phyloP scores from a whole-genome alignment of 345 rosid species.

The Bruguiera sexangula region DNA sequence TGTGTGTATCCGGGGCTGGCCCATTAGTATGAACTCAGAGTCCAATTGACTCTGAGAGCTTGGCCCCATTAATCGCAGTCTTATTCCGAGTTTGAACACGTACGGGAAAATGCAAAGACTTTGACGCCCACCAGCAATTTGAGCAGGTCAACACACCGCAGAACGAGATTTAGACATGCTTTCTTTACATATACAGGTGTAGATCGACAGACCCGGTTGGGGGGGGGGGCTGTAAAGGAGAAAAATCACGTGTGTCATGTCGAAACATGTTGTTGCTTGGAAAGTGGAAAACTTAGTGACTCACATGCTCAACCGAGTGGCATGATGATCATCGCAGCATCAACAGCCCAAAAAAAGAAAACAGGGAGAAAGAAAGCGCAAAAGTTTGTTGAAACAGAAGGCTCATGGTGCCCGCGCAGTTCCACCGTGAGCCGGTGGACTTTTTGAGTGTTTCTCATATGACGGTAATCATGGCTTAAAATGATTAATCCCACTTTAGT shows the following conservation, averaged over 20 bases:
- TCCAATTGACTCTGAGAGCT: too few relatives aligned
- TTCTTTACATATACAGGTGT: too few relatives aligned
- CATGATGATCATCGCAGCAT: slow-evolving; percentile 6
- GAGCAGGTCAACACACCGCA: too few relatives aligned
- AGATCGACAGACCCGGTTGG: background rate
- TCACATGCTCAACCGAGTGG: slow-evolving; percentile 26
- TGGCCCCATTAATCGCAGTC: too few relatives aligned
- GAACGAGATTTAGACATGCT: too few relatives aligned
- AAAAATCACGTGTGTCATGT: slow-evolving; percentile 30
- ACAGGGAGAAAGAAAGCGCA: background rate
- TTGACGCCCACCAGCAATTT: too few relatives aligned
- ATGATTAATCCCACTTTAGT: slow-evolving; percentile 8
- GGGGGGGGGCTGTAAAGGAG: slow-evolving; percentile 11
- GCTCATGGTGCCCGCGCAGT: background rate
- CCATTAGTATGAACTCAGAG: too few relatives aligned
- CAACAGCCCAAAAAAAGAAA: slow-evolving; percentile 6
- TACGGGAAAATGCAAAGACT: too few relatives aligned
- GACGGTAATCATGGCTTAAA: slow-evolving; percentile 25
- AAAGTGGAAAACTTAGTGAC: slow-evolving; percentile 25
- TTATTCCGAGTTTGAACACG: too few relatives aligned
- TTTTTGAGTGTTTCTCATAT: background rate
- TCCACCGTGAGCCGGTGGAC: slow-evolving; percentile 8
- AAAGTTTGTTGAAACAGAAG: background rate
- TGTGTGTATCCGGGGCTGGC: too few relatives aligned
- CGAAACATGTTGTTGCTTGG: slow-evolving; percentile 23